These are phyloP conservation scores for Ceratocystiopsis minuta DNA, from an alignment of 2,329 filamentous ascomycete species.

Conservation along the genomic window DNA sequence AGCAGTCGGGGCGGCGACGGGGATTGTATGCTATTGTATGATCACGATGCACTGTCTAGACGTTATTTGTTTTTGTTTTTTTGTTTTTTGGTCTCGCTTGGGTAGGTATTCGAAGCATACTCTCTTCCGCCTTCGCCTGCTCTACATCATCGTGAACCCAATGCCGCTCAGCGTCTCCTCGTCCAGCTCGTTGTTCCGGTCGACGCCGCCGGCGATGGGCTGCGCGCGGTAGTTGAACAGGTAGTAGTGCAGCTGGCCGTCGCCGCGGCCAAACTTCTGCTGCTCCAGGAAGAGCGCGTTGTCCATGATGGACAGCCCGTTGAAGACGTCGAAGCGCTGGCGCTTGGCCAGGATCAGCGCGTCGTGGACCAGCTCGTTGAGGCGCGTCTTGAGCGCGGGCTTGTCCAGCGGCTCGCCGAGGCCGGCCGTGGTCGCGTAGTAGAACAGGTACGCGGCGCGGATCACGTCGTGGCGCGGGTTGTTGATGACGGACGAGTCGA, in stretches of 20 bases:
- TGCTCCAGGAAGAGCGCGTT: constrained; percentile 86
- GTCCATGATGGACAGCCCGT: constrained; percentile 82
- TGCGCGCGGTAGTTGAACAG: constrained; percentile 91
- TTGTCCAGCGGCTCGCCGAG: constrained; percentile 39
- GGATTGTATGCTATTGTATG: background rate
- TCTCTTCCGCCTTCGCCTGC: background rate
- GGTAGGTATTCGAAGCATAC: background rate
- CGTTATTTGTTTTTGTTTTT: background rate
- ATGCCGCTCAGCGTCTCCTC: constrained; percentile 66
- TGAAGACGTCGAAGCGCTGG: constrained; percentile 83
- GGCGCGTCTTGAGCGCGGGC: constrained; percentile 51
- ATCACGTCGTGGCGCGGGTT: constrained; percentile 61
- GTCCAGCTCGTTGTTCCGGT: constrained; percentile 62
- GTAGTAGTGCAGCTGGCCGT: constrained; percentile 92
- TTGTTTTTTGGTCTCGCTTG: background rate
- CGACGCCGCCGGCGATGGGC: constrained; percentile 69
- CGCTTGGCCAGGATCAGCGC: constrained; percentile 76
- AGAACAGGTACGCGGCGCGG: constrained; percentile 87
- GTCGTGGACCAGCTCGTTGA: constrained; percentile 69
- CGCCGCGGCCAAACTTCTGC: constrained; percentile 86
- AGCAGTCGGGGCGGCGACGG: constrained; percentile 20
- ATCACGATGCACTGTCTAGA: background rate
- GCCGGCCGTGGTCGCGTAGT: constrained; percentile 76
- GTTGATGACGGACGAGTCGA: constrained; percentile 83
- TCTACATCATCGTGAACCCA: constrained; percentile 56